phyloP scores from a whole-genome alignment of 2,329 filamentous ascomycete species.

The Didymella arachidicola region DNA sequence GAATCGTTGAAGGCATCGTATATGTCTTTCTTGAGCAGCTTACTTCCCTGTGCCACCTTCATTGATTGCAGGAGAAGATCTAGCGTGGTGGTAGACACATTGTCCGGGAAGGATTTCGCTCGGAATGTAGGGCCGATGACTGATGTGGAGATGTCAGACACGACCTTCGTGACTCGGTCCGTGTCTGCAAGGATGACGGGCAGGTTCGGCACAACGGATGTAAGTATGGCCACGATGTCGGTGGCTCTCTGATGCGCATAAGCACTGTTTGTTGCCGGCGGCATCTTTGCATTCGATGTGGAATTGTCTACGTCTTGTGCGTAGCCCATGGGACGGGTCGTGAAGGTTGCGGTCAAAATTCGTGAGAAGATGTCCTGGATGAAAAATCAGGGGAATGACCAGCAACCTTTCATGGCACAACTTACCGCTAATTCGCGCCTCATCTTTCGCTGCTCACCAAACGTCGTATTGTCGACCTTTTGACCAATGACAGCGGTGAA shows the following conservation, averaged over 20 bases:
- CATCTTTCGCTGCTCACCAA: constrained; percentile 93
- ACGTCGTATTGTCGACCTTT: constrained; percentile 97
- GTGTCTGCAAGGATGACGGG: constrained; percentile 83
- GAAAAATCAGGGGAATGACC: constrained; percentile 7
- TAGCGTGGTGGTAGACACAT: constrained; percentile 75
- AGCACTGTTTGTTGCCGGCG: constrained; percentile 43
- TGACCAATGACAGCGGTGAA: constrained; percentile 90
- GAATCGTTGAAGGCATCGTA: constrained; percentile 90
- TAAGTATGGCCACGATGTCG: constrained; percentile 81
- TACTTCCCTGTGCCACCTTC: constrained; percentile 79
- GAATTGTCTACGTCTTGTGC: constrained; percentile 63
- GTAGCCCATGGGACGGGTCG: constrained; percentile 80
- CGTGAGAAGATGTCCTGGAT: constrained; percentile 83
- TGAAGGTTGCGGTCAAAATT: constrained; percentile 91
- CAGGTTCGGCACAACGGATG: constrained; percentile 78
- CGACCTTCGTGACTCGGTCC: constrained; percentile 81
- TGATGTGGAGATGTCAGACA: constrained; percentile 81
- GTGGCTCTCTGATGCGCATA: constrained; percentile 53
- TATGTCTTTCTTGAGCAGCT: constrained; percentile 92
- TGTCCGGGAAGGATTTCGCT: constrained; percentile 86
- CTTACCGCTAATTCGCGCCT: constrained; percentile 84
- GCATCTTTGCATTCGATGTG: constrained; percentile 30
- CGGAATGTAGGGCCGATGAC: constrained; percentile 83
- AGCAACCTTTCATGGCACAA: constrained; percentile 36
- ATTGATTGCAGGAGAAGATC: constrained; percentile 78